Base-by-base conservation (phyloP, 2,329 filamentous ascomycete genomes). In the Didymellaceae sp. region DNA sequence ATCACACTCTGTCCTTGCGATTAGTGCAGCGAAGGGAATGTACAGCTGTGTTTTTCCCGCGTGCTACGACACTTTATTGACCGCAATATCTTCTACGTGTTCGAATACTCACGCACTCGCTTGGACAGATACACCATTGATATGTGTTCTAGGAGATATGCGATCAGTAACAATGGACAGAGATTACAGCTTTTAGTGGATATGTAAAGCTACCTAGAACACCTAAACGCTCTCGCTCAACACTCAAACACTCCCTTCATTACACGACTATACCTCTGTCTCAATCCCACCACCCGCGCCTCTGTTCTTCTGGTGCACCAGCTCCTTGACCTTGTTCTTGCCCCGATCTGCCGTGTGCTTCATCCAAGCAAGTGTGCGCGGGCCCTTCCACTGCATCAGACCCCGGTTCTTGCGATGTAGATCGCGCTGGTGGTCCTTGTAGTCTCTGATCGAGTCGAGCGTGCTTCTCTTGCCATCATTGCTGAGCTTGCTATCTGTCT, bases 371-470 rank as follows among this genome's bases (percentile, higher is more conserved):
- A 76, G 72, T 45, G 72, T 84, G 67, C 77, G 77, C 16, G 78
- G 81, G 63, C 81, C 69, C 77, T 80, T 82, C 84, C 86, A 91
- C 73, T 91, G 88, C 88, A 91, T 91, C 31, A 88, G 66, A 0
- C 88, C 88, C 17, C 85, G 75, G 63, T 91, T 85, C 65, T 82
- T 86, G 1, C 67, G 39, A 48, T 71, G 68, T 26, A 72, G 39
- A 37, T 68, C 56, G 39, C 69, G 68, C 13, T 54, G 44, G 21
- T 65, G 57, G 7, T 58, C 47, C 31, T 70, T 71, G 45, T 72
- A 88, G 52, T 88, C 85, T 48, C 78, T 80, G 35, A 85, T 52
- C 65, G 82, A 77, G 33, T 80, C 79, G 8, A 77, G 71, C 28
- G 75, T 65, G 30, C 78, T 84, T 54, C 78, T 74, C 55, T 73